Percentiles rank a stretch among this genome's conserved stretches.
Conservation (phyloP, 1,139 yeast species). For the Yamadazyma aaseri region DNA sequence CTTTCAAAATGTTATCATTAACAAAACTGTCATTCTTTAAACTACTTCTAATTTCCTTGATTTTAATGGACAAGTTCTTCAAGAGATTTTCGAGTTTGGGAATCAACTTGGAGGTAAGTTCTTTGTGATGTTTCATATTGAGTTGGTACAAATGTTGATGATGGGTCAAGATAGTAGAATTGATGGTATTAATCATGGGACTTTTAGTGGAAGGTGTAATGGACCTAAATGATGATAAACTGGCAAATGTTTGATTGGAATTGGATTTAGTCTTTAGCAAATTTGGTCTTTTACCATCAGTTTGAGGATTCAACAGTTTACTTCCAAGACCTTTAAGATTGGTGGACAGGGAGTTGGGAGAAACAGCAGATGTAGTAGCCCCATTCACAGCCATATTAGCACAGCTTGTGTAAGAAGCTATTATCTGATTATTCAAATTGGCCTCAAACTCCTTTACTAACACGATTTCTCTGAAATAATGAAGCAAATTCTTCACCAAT, state of each 20-base stretch:
- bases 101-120: slow-evolving; percentile 32
- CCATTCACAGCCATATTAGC: background rate
- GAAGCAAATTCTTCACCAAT: slow-evolving; percentile 59
- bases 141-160: slow-evolving; percentile 31
- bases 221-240: slow-evolving; percentile 1
- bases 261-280: slow-evolving; percentile 35
- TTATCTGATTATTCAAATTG: slow-evolving; percentile 60
- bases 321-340: background rate
- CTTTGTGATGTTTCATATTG: slow-evolving; percentile 32
- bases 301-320: background rate
- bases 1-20: slow-evolving; percentile 35
- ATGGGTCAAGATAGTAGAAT: slow-evolving; percentile 37
- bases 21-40: slow-evolving; percentile 46
- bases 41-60: slow-evolving; percentile 43
- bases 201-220: slow-evolving; percentile 2
- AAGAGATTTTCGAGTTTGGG: slow-evolving; percentile 40
- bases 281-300: slow-evolving; percentile 25
- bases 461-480: slow-evolving; percentile 61
- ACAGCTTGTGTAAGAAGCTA: slow-evolving; percentile 35
- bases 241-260: slow-evolving; percentile 10
- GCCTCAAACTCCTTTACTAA: slow-evolving; percentile 70
- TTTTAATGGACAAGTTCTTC: slow-evolving; percentile 38
- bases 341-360: background rate
- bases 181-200: slow-evolving; percentile 28
- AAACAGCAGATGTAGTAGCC: slow-evolving; percentile 3